These are phyloP conservation scores for Platanthera guangdongensis DNA, from an alignment of 106 monocot genomes.

Conservation along the genomic window DNA sequence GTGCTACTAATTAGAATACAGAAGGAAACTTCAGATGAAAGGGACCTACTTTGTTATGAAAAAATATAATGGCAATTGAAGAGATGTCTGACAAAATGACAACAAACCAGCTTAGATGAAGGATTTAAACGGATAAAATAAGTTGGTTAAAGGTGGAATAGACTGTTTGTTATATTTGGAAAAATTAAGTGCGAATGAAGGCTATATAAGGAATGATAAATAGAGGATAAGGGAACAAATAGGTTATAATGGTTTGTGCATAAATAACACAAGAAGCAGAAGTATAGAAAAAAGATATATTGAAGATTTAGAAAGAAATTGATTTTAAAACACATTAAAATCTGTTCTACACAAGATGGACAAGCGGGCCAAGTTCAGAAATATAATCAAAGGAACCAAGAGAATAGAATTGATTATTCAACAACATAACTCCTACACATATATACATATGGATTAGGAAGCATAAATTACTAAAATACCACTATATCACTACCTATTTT, in stretches of 20 bases:
- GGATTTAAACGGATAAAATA: neutral
- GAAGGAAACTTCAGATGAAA: no score
- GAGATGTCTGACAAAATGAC: neutral
- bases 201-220: neutral
- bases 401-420: no score
- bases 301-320: neutral
- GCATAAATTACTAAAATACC: no score
- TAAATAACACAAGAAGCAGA: neutral
- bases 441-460: no score
- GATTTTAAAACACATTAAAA: neutral
- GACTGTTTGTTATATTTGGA: neutral
- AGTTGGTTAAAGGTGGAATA: neutral
- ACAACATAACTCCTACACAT: no score
- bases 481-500: no score
- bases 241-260: neutral
- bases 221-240: slow-evolving; percentile 2
- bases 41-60: neutral
- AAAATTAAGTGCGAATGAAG: neutral
- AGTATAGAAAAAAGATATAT: neutral
- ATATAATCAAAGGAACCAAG: neutral
- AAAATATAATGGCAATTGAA: neutral
- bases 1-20: no score
- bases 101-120: neutral
- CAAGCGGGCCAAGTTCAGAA: neutral
- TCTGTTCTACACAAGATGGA: neutral